phyloP scores from a whole-genome alignment of 306 rosid species.

The Purshia tridentata region DNA sequence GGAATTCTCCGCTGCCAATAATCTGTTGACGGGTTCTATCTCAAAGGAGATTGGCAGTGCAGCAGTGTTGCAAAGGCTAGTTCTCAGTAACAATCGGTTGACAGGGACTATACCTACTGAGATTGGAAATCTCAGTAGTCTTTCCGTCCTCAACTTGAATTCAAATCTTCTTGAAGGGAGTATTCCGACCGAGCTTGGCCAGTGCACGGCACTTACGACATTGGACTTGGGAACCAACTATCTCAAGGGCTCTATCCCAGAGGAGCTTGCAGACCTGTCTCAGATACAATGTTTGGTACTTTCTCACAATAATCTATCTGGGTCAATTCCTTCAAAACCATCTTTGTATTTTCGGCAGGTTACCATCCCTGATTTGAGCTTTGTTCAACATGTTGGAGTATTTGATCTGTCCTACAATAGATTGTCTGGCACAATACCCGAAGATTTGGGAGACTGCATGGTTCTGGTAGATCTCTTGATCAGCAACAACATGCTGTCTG shows the following conservation, averaged over 20 bases:
- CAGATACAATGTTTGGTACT: constrained; percentile 85
- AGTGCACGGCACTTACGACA: constrained; percentile 66
- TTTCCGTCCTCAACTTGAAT: constrained; percentile 74
- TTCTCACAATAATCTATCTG: constrained; percentile 80
- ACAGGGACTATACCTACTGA: constrained; percentile 69
- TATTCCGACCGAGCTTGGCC: constrained; percentile 66
- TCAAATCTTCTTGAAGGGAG: constrained; percentile 75
- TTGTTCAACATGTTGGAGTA: constrained; percentile 90
- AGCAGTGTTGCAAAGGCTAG: constrained; percentile 61
- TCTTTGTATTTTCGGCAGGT: constrained; percentile 70
- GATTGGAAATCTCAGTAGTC: constrained; percentile 62
- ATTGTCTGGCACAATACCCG: constrained; percentile 83
- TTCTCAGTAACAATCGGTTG: constrained; percentile 64
- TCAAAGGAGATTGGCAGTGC: constrained; percentile 73
- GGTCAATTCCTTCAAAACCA: constrained; percentile 69
- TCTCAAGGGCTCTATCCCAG: constrained; percentile 71
- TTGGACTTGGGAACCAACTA: constrained; percentile 83
- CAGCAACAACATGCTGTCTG: constrained; percentile 72
- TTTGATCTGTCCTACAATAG: constrained; percentile 80
- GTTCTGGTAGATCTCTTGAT: constrained; percentile 69
- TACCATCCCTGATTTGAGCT: constrained; percentile 76
- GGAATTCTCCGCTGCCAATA: constrained; percentile 90
- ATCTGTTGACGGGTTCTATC: constrained; percentile 67
- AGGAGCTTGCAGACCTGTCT: constrained; percentile 50
- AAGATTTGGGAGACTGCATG: constrained; percentile 64